Conservation (phyloP, 345 rosid species). For the Ricinus communis region DNA sequence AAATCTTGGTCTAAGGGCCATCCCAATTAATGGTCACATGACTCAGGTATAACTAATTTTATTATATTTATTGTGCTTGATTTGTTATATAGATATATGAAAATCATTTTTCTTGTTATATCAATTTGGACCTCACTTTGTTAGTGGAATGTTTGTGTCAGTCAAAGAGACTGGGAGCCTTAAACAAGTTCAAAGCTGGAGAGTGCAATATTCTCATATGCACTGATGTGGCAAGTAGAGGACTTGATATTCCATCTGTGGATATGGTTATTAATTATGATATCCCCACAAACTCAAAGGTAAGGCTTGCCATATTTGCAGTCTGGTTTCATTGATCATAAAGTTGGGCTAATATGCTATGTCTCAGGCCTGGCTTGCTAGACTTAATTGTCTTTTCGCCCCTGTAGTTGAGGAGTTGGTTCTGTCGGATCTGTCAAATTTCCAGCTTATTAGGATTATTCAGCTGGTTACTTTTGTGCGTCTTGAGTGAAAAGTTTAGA, state of each 20-base stretch:
- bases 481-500: too few relatives aligned
- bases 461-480: too few relatives aligned
- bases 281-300: slow-evolving; percentile 83
- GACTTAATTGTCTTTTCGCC: neutral
- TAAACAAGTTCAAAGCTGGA: slow-evolving; percentile 89
- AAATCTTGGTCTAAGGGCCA: slow-evolving; percentile 84
- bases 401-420: too few relatives aligned
- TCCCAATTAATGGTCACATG: slow-evolving; percentile 98
- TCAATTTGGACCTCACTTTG: slow-evolving; percentile 3
- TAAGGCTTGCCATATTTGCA: slow-evolving; percentile 18
- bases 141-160: slow-evolving; percentile 27
- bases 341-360: too few relatives aligned
- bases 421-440: too few relatives aligned
- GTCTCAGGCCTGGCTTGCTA: neutral
- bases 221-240: slow-evolving; percentile 98
- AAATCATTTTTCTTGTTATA: neutral
- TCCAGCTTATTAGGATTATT: too few relatives aligned
- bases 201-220: slow-evolving; percentile 91
- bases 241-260: slow-evolving; percentile 95
- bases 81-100: neutral
- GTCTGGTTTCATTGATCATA: too few relatives aligned
- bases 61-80: neutral
- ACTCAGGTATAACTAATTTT: slow-evolving; percentile 52
- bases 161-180: slow-evolving; percentile 94
- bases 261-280: slow-evolving; percentile 94